A percentile compares a stretch with the other conserved stretches of the same genome.
phyloP scores from a whole-genome alignment of 768 basidiomycete species.

The Amyloporia xantha region DNA sequence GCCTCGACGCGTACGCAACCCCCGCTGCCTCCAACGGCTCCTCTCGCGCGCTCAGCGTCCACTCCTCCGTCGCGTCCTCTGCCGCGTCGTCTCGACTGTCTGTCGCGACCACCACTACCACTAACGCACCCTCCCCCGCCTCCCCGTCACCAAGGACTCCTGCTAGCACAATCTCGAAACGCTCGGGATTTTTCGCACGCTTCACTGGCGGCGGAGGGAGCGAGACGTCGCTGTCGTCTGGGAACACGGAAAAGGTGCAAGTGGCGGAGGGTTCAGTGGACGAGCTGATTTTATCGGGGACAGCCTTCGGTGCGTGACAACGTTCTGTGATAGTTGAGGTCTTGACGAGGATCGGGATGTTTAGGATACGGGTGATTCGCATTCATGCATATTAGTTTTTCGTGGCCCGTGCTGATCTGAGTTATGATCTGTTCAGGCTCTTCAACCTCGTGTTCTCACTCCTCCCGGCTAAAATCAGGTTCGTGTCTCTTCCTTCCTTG shows the following conservation, averaged over 20 bases:
- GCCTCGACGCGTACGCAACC: slow-evolving; percentile 21
- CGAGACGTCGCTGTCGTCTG: slow-evolving; percentile 5
- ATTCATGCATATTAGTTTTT: background rate
- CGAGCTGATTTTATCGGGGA: slow-evolving; percentile 66
- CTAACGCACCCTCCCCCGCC: slow-evolving; percentile 13
- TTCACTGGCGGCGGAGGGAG: slow-evolving; percentile 14
- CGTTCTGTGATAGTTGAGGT: background rate
- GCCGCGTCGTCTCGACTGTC: slow-evolving; percentile 12
- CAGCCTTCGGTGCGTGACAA: slow-evolving; percentile 58
- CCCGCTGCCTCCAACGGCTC: slow-evolving; percentile 18
- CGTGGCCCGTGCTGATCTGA: background rate
- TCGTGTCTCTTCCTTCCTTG: slow-evolving; percentile 14
- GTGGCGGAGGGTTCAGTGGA: slow-evolving; percentile 51
- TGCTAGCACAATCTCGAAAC: slow-evolving; percentile 8
- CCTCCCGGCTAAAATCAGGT: slow-evolving; percentile 67
- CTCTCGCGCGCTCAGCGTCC: slow-evolving; percentile 20
- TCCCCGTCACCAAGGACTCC: no score
- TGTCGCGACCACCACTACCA: slow-evolving; percentile 5
- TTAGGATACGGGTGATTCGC: slow-evolving; percentile 24
- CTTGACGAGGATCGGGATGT: background rate
- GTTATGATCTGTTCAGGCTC: slow-evolving; percentile 52
- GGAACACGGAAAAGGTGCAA: background rate
- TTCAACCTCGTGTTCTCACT: slow-evolving; percentile 80
- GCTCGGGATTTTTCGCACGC: slow-evolving; percentile 24
- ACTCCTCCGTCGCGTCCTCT: no score